Evolutionary conservation across 1,139 yeast species (phyloP).

Genomic region (Saccharomyces hybrid): DNA sequence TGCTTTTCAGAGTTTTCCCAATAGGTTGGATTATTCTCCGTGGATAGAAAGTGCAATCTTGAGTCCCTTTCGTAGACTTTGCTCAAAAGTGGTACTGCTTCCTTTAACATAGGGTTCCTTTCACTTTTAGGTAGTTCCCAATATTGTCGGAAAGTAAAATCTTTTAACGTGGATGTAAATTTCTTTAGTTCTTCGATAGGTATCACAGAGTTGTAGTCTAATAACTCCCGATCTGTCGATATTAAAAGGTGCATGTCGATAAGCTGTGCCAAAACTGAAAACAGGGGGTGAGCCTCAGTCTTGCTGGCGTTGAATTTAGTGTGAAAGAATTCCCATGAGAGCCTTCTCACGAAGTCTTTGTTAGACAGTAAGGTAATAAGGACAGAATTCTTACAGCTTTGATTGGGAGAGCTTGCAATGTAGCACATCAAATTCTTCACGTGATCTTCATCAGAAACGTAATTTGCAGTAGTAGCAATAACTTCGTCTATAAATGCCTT

Average conservation of each 20-base stretch:
- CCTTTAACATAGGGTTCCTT: constrained; percentile 31
- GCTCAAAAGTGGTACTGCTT: constrained; percentile 49
- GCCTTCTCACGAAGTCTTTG: constrained; percentile 14
- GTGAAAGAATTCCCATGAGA: constrained; percentile 30
- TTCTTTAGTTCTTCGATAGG: constrained; percentile 39
- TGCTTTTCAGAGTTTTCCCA: constrained; percentile 40
- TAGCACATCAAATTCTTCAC: constrained; percentile 8
- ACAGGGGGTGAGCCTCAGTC: not conserved
- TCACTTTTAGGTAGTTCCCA: constrained; percentile 33
- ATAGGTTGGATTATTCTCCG: constrained; percentile 36
- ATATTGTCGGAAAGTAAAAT: constrained; percentile 47
- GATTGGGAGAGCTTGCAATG: constrained; percentile 22
- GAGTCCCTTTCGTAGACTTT: constrained; percentile 67
- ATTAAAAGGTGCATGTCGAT: constrained; percentile 54
- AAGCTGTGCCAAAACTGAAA: constrained; percentile 38
- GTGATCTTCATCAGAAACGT: not conserved
- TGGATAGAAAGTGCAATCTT: constrained; percentile 46
- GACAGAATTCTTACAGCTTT: constrained; percentile 19
- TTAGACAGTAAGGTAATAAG: constrained; percentile 15
- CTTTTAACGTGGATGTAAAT: constrained; percentile 46
- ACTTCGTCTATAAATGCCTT: not conserved
- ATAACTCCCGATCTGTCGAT: constrained; percentile 63
- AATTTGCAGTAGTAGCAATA: not conserved
- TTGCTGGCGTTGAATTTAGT: constrained; percentile 5
- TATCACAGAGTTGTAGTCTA: constrained; percentile 38